Evolutionary conservation across 2,329 filamentous ascomycete genomes (phyloP).

Genomic region (Aspergillus tamarii): DNA sequence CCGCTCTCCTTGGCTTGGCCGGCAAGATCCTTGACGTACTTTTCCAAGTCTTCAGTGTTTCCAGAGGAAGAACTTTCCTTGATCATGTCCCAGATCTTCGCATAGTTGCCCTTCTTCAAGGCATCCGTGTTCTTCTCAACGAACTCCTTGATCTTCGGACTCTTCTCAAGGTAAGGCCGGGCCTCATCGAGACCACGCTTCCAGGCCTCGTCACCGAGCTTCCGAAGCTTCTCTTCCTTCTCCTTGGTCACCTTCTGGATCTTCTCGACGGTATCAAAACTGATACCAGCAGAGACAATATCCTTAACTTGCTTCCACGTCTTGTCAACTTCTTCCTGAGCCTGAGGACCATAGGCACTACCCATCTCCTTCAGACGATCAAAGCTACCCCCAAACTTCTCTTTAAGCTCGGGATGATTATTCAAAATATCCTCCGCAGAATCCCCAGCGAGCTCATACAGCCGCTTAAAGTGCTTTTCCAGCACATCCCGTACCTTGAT

Average conservation of each 20-base stretch:
- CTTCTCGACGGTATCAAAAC: conserved; percentile 54
- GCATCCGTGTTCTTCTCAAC: conserved; percentile 71
- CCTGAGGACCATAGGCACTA: conserved; percentile 72
- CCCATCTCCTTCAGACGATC: conserved; percentile 71
- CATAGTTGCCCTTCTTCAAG: conserved; percentile 68
- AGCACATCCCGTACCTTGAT: conserved; percentile 65
- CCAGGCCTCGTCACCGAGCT: conserved; percentile 73
- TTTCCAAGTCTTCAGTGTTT: conserved; percentile 61
- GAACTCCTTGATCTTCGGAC: conserved; percentile 72
- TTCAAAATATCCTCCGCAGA: conserved; percentile 67
- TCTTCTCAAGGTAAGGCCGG: conserved; percentile 74
- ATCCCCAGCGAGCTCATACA: conserved; percentile 66
- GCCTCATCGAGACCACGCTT: conserved; percentile 71
- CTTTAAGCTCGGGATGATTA: conserved; percentile 73
- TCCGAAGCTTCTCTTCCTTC: conserved; percentile 67
- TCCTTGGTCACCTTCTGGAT: conserved; percentile 68
- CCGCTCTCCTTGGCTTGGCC: conserved; percentile 62
- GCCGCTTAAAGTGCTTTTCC: conserved; percentile 61
- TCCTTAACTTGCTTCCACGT: conserved; percentile 70
- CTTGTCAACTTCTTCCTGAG: conserved; percentile 74
- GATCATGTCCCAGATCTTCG: conserved; percentile 65
- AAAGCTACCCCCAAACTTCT: conserved; percentile 69
- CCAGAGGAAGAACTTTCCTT: conserved; percentile 66
- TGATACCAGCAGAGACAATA: conserved; percentile 65
- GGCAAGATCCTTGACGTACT: conserved; percentile 62